Evolutionary conservation across 1,284 basidiomycete species (phyloP).

Genomic region (Trametes sp.): DNA sequence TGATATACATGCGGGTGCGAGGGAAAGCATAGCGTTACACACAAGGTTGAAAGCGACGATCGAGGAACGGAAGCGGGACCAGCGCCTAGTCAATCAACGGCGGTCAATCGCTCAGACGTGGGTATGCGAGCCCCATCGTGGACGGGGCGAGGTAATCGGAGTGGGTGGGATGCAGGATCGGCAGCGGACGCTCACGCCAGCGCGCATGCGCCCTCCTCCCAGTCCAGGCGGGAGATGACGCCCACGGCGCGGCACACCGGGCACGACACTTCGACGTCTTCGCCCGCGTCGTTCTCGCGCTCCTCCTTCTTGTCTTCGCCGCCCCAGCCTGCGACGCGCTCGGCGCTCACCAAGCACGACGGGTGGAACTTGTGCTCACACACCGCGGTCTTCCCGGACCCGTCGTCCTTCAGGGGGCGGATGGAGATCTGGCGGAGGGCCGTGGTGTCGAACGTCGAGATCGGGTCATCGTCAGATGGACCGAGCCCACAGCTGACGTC

Average conservation of each 20-base stretch:
- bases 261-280: slow-evolving; percentile 66
- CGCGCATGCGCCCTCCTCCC: slow-evolving; percentile 59
- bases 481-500: slow-evolving; percentile 77
- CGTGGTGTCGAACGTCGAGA: slow-evolving; percentile 43
- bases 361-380: slow-evolving; percentile 76
- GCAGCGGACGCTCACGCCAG: slow-evolving; percentile 31
- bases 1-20: slow-evolving; percentile 14
- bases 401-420: slow-evolving; percentile 36
- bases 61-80: slow-evolving; percentile 7
- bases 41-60: slow-evolving; percentile 11
- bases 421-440: slow-evolving; percentile 56
- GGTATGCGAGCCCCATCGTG: slow-evolving; percentile 15
- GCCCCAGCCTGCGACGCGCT: slow-evolving; percentile 69
- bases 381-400: slow-evolving; percentile 39
- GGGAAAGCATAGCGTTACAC: background rate
- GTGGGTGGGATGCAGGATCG: background rate
- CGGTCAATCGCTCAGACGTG: slow-evolving; percentile 16
- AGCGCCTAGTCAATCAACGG: slow-evolving; percentile 13
- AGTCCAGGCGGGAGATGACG: slow-evolving; percentile 60
- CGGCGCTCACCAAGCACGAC: slow-evolving; percentile 75
- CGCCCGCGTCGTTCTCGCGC: slow-evolving; percentile 43
- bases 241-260: slow-evolving; percentile 71
- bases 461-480: slow-evolving; percentile 77
- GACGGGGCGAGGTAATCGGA: slow-evolving; percentile 11
- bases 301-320: slow-evolving; percentile 50